phyloP scores from a whole-genome alignment of 305 asterid genomes.

The Rubia peregrina region DNA sequence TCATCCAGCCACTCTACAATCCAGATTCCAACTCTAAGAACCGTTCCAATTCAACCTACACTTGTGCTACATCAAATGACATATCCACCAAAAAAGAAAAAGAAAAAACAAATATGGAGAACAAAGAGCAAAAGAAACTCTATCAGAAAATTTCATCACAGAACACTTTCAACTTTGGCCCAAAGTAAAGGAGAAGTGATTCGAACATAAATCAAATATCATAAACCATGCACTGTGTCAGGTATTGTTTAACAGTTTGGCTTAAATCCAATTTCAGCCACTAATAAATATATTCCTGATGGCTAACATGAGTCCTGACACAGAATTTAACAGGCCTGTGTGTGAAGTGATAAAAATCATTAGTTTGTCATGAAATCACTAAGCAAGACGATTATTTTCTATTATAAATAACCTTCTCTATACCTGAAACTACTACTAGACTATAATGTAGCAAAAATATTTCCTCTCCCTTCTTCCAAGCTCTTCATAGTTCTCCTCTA shows the following conservation, averaged over 20 bases:
- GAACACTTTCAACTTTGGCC: background rate
- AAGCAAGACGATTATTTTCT: no score
- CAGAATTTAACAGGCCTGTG: background rate
- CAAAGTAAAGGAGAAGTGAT: background rate
- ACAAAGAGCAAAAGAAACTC: background rate
- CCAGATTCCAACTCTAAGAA: no score
- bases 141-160: background rate
- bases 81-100: background rate
- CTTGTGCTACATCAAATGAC: no score
- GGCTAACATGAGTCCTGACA: background rate
- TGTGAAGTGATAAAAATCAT: no score
- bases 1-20: no score
- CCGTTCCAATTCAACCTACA: no score
- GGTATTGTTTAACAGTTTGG: background rate
- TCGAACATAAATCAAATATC: background rate
- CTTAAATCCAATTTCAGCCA: background rate
- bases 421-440: background rate
- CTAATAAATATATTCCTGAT: background rate
- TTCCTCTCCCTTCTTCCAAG: no score
- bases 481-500: background rate
- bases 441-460: background rate
- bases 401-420: background rate
- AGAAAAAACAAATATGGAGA: background rate
- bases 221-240: background rate
- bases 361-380: background rate